Conservation (phyloP, 768 basidiomycete genomes). For the Pilatotrama ljubarskyi region DNA sequence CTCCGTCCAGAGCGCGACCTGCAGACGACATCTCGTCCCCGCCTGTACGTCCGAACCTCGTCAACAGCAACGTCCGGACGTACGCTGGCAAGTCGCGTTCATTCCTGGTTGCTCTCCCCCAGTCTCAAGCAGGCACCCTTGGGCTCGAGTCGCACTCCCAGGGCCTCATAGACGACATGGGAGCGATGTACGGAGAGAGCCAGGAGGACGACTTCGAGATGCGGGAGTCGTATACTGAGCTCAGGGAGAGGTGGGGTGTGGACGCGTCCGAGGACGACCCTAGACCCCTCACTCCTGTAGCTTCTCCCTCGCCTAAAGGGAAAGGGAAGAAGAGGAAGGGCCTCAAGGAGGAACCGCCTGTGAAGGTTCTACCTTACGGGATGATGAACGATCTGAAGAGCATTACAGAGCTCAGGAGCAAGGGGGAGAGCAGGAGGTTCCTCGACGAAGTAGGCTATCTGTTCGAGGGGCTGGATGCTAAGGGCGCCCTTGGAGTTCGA, state of each 20-base stretch:
- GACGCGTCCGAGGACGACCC: conserved; percentile 76
- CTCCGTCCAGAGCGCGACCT: conserved; percentile 19
- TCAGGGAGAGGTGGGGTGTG: conserved; percentile 80
- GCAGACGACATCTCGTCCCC: conserved; percentile 27
- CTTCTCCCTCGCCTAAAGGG: conserved; percentile 36
- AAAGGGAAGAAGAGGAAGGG: conserved; percentile 44
- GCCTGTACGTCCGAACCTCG: conserved; percentile 28
- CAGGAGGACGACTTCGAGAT: conserved; percentile 44
- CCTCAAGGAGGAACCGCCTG: conserved; percentile 21
- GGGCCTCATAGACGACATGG: conserved; percentile 4
- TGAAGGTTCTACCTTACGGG: conserved; percentile 44
- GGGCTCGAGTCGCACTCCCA: conserved; percentile 23
- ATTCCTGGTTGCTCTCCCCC: conserved; percentile 66
- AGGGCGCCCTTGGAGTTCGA: conserved; percentile 53
- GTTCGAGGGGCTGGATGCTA: conserved; percentile 71
- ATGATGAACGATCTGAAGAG: conserved; percentile 78
- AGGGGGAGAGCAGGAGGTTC: conserved; percentile 79
- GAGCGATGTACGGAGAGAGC: conserved; percentile 21
- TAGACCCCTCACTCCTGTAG: conserved; percentile 26
- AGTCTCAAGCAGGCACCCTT: conserved; percentile 22
- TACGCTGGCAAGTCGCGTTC: conserved; percentile 82
- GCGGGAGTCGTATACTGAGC: conserved; percentile 74
- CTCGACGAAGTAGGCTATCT: conserved; percentile 84
- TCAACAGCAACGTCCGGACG: conserved; percentile 50
- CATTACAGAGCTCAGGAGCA: conserved; percentile 77